Conservation (phyloP, 352 stramenopile genomes). For the Chrysophaeum taylorii region DNA sequence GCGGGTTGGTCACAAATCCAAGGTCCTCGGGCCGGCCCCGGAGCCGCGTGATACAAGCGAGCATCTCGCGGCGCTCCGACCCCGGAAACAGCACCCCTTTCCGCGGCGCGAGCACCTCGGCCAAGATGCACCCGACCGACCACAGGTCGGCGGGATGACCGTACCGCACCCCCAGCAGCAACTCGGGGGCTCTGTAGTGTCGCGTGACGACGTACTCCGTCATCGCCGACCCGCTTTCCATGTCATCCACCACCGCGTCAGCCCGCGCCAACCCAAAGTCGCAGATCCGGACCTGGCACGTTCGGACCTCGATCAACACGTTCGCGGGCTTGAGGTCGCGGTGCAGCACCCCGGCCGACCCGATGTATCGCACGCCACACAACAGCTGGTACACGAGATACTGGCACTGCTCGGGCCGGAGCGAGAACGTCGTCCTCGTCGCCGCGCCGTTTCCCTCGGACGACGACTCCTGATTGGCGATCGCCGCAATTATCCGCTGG, state of each 20-base stretch:
- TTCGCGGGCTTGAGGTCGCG: slow-evolving; percentile 73
- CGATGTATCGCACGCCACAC: background rate
- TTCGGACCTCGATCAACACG: slow-evolving; percentile 52
- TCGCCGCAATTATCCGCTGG: background rate
- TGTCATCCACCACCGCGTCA: background rate
- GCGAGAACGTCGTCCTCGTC: background rate
- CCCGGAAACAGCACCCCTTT: background rate
- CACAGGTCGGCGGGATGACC: slow-evolving; percentile 65
- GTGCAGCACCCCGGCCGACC: slow-evolving; percentile 45
- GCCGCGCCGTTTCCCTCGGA: too few relatives aligned
- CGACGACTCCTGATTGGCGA: too few relatives aligned
- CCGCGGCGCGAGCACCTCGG: slow-evolving; percentile 44
- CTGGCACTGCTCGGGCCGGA: background rate
- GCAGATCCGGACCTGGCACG: slow-evolving; percentile 58
- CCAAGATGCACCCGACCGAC: slow-evolving; percentile 73
- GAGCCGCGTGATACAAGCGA: background rate
- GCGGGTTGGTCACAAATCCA: too few relatives aligned
- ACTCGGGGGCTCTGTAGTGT: slow-evolving; percentile 86
- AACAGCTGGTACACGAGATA: background rate
- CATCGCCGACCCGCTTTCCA: background rate
- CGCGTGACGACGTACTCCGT: slow-evolving; percentile 64
- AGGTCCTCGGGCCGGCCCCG: too few relatives aligned
- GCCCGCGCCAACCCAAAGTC: slow-evolving; percentile 48
- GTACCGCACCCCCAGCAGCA: slow-evolving; percentile 66
- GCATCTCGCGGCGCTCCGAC: background rate